Conservation (phyloP, 345 rosid species). For the Lepidium aucheri region DNA sequence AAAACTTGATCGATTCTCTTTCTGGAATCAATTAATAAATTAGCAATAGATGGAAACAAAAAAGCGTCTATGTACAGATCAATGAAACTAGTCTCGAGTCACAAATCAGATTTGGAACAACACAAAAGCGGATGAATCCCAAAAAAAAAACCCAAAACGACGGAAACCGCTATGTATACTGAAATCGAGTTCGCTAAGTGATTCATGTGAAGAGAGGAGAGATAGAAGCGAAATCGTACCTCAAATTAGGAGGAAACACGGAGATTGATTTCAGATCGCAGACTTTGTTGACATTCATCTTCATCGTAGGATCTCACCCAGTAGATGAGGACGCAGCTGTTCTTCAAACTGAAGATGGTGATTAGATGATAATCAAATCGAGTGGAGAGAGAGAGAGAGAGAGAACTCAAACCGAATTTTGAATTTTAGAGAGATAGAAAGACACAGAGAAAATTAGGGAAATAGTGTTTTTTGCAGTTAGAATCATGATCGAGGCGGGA, state of each 20-base stretch:
- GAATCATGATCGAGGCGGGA: neutral
- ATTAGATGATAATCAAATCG: neutral
- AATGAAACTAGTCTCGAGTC: neutral
- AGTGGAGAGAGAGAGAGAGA: neutral
- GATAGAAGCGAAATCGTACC: constrained; percentile 34
- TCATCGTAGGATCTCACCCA: constrained; percentile 33
- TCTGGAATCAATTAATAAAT: neutral
- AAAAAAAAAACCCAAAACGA: neutral
- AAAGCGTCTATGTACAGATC: neutral
- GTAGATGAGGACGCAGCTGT: neutral
- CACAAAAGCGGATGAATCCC: neutral
- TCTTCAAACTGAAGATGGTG: neutral
- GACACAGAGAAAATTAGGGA: neutral
- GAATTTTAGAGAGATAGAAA: neutral
- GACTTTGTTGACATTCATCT: constrained; percentile 88
- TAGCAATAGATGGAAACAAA: neutral
- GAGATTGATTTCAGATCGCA: constrained; percentile 84
- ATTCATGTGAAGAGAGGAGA: neutral
- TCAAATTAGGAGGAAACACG: constrained; percentile 75
- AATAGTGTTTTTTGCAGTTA: neutral
- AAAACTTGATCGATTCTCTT: neutral
- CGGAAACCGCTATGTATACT: neutral
- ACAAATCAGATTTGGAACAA: neutral
- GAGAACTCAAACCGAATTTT: neutral
- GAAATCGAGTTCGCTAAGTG: neutral